These are phyloP conservation scores for Colletotrichum shisoi DNA, from an alignment of 2,329 filamentous ascomycete species.

Conservation along the genomic window DNA sequence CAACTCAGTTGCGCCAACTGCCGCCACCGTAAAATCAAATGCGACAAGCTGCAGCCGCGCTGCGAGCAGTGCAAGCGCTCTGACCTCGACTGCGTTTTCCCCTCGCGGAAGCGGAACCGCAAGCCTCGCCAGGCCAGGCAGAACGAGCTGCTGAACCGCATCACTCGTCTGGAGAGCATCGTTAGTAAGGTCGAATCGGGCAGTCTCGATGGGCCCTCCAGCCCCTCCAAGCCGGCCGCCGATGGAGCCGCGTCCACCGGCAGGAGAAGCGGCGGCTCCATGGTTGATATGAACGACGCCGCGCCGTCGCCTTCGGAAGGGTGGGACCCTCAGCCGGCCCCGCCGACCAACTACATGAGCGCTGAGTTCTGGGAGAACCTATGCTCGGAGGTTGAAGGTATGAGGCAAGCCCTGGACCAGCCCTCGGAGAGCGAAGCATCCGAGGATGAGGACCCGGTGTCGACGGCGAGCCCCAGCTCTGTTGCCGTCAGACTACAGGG, in stretches of 20 bases:
- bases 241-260: slow-evolving; percentile 13
- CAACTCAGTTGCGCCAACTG: slow-evolving; percentile 67
- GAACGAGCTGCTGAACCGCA: slow-evolving; percentile 54
- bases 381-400: slow-evolving; percentile 55
- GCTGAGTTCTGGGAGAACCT: slow-evolving; percentile 56
- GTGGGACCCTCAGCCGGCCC: slow-evolving; percentile 36
- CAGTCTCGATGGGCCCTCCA: slow-evolving; percentile 22
- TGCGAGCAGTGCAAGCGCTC: slow-evolving; percentile 62
- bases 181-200: slow-evolving; percentile 54
- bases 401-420: slow-evolving; percentile 55
- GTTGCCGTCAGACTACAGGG: slow-evolving; percentile 25
- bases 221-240: neutral
- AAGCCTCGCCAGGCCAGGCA: slow-evolving; percentile 53
- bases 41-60: slow-evolving; percentile 61
- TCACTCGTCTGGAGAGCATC: slow-evolving; percentile 56
- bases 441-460: slow-evolving; percentile 43
- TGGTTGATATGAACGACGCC: slow-evolving; percentile 13
- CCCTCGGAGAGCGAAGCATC: slow-evolving; percentile 52
- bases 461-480: slow-evolving; percentile 47
- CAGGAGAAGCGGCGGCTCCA: slow-evolving; percentile 39
- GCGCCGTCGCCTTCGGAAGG: slow-evolving; percentile 21
- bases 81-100: slow-evolving; percentile 57
- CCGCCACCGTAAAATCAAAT: slow-evolving; percentile 69
- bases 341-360: slow-evolving; percentile 52
- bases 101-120: slow-evolving; percentile 55